Evolutionary conservation across 768 basidiomycete species (phyloP).

Genomic region (Cubamyces lactineus): DNA sequence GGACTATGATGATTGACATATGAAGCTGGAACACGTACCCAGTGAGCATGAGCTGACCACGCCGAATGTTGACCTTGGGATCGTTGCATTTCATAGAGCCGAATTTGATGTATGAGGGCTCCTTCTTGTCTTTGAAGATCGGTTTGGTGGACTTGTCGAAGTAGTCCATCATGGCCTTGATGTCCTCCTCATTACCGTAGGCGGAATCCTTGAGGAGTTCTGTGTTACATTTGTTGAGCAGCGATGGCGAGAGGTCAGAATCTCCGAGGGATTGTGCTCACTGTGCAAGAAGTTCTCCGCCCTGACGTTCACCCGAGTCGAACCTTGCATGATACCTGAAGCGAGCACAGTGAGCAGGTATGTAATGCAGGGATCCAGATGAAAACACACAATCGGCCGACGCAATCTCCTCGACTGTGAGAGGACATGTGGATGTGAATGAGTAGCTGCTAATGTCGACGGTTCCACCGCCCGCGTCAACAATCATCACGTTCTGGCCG

Average conservation of each 20-base stretch:
- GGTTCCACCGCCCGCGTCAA: constrained; percentile 68
- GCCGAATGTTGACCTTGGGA: constrained; percentile 41
- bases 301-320: constrained; percentile 43
- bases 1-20: background rate
- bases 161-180: constrained; percentile 40
- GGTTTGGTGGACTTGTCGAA: constrained; percentile 49
- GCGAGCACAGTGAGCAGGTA: background rate
- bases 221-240: background rate
- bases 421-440: constrained; percentile 34
- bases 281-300: constrained; percentile 39
- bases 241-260: background rate
- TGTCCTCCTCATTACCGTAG: constrained; percentile 38
- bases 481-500: constrained; percentile 52
- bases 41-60: constrained; percentile 43
- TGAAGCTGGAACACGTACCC: constrained; percentile 35
- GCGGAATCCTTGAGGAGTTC: constrained; percentile 31
- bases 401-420: constrained; percentile 52
- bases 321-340: constrained; percentile 46
- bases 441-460: constrained; percentile 62
- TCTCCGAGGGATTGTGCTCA: constrained; percentile 13
- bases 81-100: constrained; percentile 47
- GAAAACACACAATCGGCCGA: constrained; percentile 38
- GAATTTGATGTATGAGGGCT: constrained; percentile 47
- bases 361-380: background rate
- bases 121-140: constrained; percentile 45